phyloP scores from a whole-genome alignment of 2,329 filamentous ascomycete genomes.

The Fusarium sp. region DNA sequence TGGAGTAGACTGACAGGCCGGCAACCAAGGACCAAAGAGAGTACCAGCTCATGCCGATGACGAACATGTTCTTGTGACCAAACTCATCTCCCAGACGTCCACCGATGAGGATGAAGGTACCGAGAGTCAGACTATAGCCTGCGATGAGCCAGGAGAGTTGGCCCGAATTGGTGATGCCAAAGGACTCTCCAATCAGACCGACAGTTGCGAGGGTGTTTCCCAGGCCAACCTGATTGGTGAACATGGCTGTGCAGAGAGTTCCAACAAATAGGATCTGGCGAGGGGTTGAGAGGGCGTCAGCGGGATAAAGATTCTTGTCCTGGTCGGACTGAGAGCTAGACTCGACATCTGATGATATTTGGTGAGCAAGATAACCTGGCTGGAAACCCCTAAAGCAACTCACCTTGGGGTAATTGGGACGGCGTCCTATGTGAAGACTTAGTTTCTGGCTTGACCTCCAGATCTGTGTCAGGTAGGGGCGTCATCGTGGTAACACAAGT shows the following conservation, averaged over 20 bases:
- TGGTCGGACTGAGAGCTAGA: not conserved
- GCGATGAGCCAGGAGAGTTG: constrained; percentile 15
- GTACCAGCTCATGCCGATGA: constrained; percentile 64
- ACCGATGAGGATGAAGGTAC: constrained; percentile 63
- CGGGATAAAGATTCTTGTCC: not conserved
- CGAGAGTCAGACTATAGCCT: not conserved
- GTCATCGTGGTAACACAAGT: not conserved
- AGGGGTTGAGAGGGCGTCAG: constrained; percentile 1
- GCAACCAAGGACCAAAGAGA: constrained; percentile 59
- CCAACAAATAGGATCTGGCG: constrained; percentile 17
- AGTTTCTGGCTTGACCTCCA: not conserved
- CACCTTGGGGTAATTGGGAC: not conserved
- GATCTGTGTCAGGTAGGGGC: not conserved
- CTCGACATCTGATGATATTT: constrained; percentile 1
- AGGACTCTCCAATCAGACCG: constrained; percentile 3
- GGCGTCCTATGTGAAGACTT: not conserved
- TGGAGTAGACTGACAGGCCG: constrained; percentile 49
- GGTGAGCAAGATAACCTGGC: not conserved
- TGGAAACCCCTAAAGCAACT: not conserved
- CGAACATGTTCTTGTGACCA: constrained; percentile 64
- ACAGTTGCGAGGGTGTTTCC: constrained; percentile 9
- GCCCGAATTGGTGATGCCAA: constrained; percentile 6
- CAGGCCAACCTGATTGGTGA: constrained; percentile 7
- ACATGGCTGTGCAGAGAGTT: constrained; percentile 17
- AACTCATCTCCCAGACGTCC: constrained; percentile 65